A percentile compares a stretch with the other conserved stretches of the same genome.
Evolutionary conservation across 495 filamentous ascomycete genomes (phyloP).

Genomic region (Lasiosphaeris hirsuta): DNA sequence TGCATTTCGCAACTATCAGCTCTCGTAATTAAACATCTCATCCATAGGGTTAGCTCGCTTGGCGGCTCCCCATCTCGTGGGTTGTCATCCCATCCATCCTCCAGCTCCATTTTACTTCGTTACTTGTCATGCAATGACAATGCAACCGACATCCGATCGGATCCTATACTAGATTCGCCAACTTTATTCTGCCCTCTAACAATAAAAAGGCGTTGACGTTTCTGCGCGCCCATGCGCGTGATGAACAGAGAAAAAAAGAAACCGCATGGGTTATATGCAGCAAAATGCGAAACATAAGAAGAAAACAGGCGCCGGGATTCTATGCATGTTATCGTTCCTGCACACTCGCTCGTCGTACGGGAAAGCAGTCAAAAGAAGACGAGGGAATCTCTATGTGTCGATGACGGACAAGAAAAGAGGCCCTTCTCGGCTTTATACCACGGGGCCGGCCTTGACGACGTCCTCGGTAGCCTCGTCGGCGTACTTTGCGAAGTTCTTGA

Average conservation of each 20-base stretch:
- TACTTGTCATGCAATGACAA: too few species aligned
- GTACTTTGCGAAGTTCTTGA: conserved; percentile 98
- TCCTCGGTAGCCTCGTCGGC: conserved; percentile 79
- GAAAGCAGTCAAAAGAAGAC: not conserved
- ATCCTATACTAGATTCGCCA: too few species aligned
- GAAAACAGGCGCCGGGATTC: conserved; percentile 10
- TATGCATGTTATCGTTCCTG: conserved; percentile 6
- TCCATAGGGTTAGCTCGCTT: too few species aligned
- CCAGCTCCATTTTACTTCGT: too few species aligned
- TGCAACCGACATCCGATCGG: too few species aligned
- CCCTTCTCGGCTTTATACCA: conserved; percentile 27
- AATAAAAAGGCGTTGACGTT: too few species aligned
- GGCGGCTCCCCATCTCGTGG: too few species aligned
- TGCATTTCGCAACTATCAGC: too few species aligned
- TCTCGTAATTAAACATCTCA: too few species aligned
- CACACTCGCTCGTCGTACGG: not conserved
- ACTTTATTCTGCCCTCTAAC: too few species aligned
- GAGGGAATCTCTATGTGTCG: not conserved
- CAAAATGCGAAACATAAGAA: not conserved
- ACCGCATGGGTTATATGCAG: conserved; percentile 1
- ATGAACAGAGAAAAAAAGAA: not conserved
- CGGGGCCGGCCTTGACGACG: conserved; percentile 67
- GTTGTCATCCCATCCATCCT: too few species aligned
- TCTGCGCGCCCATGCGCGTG: too few species aligned
- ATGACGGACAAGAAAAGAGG: not conserved